A percentile compares a stretch with the other conserved stretches of the same genome.
Evolutionary conservation across 2,329 filamentous ascomycete species (phyloP).

Genomic region (Colletotrichum cordylinicola): DNA sequence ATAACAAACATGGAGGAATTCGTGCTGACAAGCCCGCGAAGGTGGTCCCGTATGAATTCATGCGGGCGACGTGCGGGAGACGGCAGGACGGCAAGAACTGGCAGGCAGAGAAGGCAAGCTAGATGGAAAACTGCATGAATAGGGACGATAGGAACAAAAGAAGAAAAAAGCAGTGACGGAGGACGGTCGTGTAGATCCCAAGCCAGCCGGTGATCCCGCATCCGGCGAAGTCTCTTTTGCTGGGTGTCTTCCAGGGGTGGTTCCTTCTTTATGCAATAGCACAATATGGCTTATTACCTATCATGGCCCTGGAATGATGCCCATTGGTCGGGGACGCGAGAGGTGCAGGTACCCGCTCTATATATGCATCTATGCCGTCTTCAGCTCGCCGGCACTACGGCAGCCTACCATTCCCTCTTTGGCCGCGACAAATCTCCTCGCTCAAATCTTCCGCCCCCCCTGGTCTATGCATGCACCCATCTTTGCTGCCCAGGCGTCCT

Average conservation of each 20-base stretch:
- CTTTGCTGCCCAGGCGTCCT: not conserved
- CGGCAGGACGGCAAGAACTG: not conserved
- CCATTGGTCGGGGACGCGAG: not conserved
- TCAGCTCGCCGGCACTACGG: not conserved
- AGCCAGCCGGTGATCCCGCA: not conserved
- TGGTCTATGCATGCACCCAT: not conserved
- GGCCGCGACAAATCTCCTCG: not conserved
- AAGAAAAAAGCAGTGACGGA: not conserved
- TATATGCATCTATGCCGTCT: not conserved
- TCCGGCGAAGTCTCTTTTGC: not conserved
- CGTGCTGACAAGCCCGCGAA: not conserved
- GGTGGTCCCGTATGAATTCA: not conserved
- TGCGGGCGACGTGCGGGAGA: not conserved
- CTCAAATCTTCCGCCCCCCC: not conserved
- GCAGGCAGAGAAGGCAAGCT: not conserved
- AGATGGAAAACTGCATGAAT: not conserved
- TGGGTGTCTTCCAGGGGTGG: not conserved
- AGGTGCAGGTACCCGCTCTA: not conserved
- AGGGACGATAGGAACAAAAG: not conserved
- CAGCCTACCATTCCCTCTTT: not conserved
- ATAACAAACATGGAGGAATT: not conserved
- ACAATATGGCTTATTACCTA: not conserved
- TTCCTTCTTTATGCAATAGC: not conserved
- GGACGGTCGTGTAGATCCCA: not conserved
- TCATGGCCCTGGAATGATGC: not conserved